Evolutionary conservation across 371 early-diverging fungal genomes (phyloP).

Genomic region (Syncephalis fuscata): DNA sequence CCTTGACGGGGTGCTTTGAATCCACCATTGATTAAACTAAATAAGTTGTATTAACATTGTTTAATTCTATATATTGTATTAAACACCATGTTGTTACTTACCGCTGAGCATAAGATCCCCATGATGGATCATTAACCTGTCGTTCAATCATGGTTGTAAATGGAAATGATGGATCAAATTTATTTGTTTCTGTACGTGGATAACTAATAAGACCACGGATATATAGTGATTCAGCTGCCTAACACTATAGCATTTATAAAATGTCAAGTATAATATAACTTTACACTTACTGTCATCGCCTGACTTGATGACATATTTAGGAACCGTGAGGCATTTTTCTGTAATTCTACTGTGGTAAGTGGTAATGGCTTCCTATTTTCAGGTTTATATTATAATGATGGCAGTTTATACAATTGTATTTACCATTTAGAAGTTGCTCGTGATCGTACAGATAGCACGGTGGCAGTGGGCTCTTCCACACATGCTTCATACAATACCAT

Average conservation of each 20-base stretch:
- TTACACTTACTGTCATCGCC: slow-evolving; percentile 56
- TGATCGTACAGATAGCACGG: slow-evolving; percentile 32
- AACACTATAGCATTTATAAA: not conserved
- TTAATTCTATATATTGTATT: not conserved
- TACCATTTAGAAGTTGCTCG: slow-evolving; percentile 69
- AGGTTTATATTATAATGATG: not conserved
- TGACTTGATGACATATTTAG: slow-evolving; percentile 62
- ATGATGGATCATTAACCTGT: slow-evolving; percentile 35
- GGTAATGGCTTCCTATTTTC: slow-evolving; percentile 65
- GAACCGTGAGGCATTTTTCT: slow-evolving; percentile 60
- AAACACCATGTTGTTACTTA: slow-evolving; percentile 9
- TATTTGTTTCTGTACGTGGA: slow-evolving; percentile 99
- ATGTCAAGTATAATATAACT: not conserved
- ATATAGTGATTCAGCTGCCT: slow-evolving; percentile 79
- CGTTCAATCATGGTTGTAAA: slow-evolving; percentile 43
- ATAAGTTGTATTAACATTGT: slow-evolving; percentile 24
- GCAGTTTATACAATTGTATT: not conserved
- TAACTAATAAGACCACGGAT: slow-evolving; percentile 89
- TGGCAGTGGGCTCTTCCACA: slow-evolving; percentile 33
- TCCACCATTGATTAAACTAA: slow-evolving; percentile 51
- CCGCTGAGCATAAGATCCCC: slow-evolving; percentile 51
- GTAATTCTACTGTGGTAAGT: slow-evolving; percentile 91
- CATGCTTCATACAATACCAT: slow-evolving; percentile 60
- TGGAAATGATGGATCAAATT: slow-evolving; percentile 68
- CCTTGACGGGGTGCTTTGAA: slow-evolving; percentile 80